Base-by-base conservation (phyloP, 768 basidiomycete genomes). In the Suillus fuscotomentosus region DNA sequence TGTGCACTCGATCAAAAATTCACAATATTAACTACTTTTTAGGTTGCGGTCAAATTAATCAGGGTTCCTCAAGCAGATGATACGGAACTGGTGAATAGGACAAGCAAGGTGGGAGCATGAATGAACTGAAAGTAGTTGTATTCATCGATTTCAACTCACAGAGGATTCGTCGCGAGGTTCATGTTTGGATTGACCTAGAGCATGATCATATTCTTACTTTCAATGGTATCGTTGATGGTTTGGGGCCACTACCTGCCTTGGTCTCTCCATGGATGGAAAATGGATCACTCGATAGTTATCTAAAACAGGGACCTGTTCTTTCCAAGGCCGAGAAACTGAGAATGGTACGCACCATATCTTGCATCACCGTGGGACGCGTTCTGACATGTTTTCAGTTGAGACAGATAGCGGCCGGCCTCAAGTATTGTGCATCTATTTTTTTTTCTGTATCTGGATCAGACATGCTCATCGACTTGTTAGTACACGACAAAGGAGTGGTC, bases 251-350 rank as follows among this genome's bases (percentile, higher is more conserved):
- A 24, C 62, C 60, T 11, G 65, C 72, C 6, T 9, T 72, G 43
- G 67, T 75, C 39, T 70, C 72, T 57, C 71, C 70, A 1, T 77
- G 70, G 71, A 70, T 71, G 63, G 50, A 60, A 36, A 77, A 73
- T 2, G 77, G 77, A 11, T 71, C 78, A 53, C 62, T 81, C 3
- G 51, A 63, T 38, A 66, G 67, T n/a, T 79, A 75, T 61, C 55
- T 81, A 22, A 65, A 65, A 11, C 43, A 20, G 36, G 17, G 20
- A 8, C 36, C 14, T 24, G 11, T 24, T 9, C 61, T 66, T 13
- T 24, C 50, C 3, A 34, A 66, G 9, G 27, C 36, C 8, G 63
- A 67, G 17, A 55, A 61, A 9, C 57, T 72, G 17, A 36, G 59
- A n/a, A 41, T 73, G 39, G 72, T 73, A 24, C 17, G 70, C 42